These are phyloP conservation scores for Colletotrichum tropicale DNA, from an alignment of 2,329 filamentous ascomycete genomes.

Conservation along the genomic window DNA sequence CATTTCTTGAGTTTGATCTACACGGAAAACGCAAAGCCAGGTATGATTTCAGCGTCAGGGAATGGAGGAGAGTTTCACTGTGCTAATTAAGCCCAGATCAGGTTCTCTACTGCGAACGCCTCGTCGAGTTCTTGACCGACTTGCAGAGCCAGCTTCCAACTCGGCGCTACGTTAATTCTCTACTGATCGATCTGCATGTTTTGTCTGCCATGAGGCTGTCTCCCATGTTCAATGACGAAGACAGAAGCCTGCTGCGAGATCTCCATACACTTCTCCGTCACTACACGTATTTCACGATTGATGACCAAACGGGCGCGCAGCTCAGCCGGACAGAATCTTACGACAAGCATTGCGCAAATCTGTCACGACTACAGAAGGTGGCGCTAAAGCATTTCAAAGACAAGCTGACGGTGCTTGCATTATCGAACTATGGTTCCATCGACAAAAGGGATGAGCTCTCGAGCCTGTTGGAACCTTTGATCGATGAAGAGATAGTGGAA, in stretches of 20 bases:
- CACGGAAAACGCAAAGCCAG: conserved; percentile 50
- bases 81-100: conserved; percentile 55
- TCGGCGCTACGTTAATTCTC: conserved; percentile 87
- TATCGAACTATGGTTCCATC: conserved; percentile 92
- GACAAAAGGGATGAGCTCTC: conserved; percentile 80
- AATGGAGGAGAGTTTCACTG: conserved; percentile 2
- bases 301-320: conserved; percentile 87
- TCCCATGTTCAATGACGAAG: conserved; percentile 75
- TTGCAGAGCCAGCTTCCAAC: conserved; percentile 93
- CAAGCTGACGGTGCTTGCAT: conserved; percentile 86
- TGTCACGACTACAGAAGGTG: conserved; percentile 81
- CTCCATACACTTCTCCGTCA: conserved; percentile 81
- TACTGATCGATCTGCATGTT: conserved; percentile 85
- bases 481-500: conserved; percentile 74
- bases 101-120: conserved; percentile 86
- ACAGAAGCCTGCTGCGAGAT: conserved; percentile 80
- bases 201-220: conserved; percentile 80
- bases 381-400: conserved; percentile 84
- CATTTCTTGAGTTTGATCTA: conserved; percentile 83
- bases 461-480: conserved; percentile 73
- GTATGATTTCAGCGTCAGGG: conserved; percentile 33
- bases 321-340: conserved; percentile 75
- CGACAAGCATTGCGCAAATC: conserved; percentile 75
- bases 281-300: conserved; percentile 86
- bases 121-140: conserved; percentile 88